Evolutionary conservation across 2,329 filamentous ascomycete genomes (phyloP), one percentile per base, ranked within the genome.

Genomic region (Botrytis squamosa): DNA sequence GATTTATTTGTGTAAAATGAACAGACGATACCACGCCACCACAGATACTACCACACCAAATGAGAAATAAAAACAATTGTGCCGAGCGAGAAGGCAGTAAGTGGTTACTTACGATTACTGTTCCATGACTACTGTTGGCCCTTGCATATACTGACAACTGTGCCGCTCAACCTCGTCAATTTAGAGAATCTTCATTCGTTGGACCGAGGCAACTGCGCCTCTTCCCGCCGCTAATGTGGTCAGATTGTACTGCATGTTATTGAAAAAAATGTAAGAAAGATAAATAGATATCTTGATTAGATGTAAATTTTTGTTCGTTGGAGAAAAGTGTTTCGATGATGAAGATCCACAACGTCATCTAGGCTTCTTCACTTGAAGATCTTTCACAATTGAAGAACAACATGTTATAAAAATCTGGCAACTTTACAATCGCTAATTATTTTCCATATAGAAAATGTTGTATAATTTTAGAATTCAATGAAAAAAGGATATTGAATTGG

Each of bases 131-230:
- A 62, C 71, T 42, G 52, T 69, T 69, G 42, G 71, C 63, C 63
- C 71, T 72, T 72, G 55, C 64, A 72, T 49, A 72, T 22, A 36
- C 20, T 71, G 60, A 71, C n/a, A 66, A 25, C 71, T 72, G 64
- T 69, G 71, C 71, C 71, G 52, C 63, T 68, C 25, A 63, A 25
- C 64, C 63, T 68, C 71, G 64, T 69, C 64, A 69, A 68, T 49
- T 42, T 22, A 52, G 18, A 29, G 16, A 49, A 68, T 40, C 49
- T 67, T 72, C 33, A 72, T 69, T 72, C 42, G 52, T 62, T 55
- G 40, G 29, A 69, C 29, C 36, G 71, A 69, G 63, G 52, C 42
- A 60, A 69, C 71, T 72, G 64, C 71, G 64, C 71, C 71, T 72
- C 55, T 72, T 72, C 64, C 33, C 64, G 71, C 64, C 71, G 63